Evolutionary conservation across 192 early-diverging fungal genomes (phyloP).

Genomic region (Backusella parvicylindrica): DNA sequence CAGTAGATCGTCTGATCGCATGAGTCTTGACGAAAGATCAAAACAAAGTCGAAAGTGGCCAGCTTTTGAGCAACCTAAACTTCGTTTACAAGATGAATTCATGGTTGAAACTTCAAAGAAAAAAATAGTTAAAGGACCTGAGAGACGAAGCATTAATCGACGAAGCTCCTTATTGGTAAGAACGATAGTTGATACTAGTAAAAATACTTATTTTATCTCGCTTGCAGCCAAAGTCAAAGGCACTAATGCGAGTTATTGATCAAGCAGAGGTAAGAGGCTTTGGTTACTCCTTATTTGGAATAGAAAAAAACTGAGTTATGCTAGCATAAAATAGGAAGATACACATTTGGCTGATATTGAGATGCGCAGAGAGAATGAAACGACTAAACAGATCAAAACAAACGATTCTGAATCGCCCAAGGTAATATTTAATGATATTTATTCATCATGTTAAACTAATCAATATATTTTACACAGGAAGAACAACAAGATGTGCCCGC

Average conservation of each 20-base stretch:
- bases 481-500: conserved; percentile 9
- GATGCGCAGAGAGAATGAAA: conserved; percentile 25
- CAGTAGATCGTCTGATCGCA: conserved; percentile 21
- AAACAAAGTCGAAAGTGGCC: not conserved
- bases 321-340: conserved; percentile 24
- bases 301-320: not conserved
- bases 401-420: not conserved
- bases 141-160: conserved; percentile 21
- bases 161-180: conserved; percentile 27
- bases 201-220: not conserved
- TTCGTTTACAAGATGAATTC: conserved; percentile 3
- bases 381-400: conserved; percentile 17
- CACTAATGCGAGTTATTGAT: conserved; percentile 20
- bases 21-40: conserved; percentile 24
- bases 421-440: not conserved
- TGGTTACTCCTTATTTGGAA: not conserved
- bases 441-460: not conserved
- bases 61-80: not conserved
- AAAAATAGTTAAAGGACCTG: conserved; percentile 11
- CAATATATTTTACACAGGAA: not conserved
- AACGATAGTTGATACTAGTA: not conserved
- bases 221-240: conserved; percentile 21
- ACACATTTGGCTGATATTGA: conserved; percentile 26
- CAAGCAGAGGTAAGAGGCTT: conserved; percentile 20
- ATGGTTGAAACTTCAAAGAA: not conserved